phyloP scores from a whole-genome alignment of 805 yeast genomes.

The Grigorovia humatica region DNA sequence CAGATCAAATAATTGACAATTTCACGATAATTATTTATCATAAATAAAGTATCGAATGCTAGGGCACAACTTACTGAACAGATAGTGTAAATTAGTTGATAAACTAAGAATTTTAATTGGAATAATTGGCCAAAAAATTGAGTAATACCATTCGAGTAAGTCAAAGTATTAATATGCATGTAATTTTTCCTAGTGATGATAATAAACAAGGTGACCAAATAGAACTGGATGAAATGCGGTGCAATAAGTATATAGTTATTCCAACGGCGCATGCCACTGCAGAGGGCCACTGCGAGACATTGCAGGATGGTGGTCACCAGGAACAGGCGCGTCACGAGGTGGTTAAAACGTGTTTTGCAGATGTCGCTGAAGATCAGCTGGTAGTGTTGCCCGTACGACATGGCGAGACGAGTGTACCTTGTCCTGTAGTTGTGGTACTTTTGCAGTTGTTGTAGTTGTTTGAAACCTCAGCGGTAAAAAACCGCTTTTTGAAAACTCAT shows the following conservation, averaged over 20 bases:
- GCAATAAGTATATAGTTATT: slow-evolving; percentile 19
- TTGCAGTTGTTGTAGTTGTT: too few species aligned
- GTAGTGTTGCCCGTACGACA: slow-evolving; percentile 28
- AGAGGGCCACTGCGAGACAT: slow-evolving; percentile 16
- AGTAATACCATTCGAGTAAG: slow-evolving; percentile 18
- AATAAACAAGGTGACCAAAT: slow-evolving; percentile 26
- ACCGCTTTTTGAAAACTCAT: not conserved
- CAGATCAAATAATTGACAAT: not conserved
- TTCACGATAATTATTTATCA: slow-evolving; percentile 7
- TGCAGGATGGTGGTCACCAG: slow-evolving; percentile 23
- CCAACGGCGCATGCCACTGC: slow-evolving; percentile 10
- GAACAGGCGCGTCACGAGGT: slow-evolving; percentile 29
- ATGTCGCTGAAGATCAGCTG: slow-evolving; percentile 30
- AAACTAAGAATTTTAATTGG: slow-evolving; percentile 24
- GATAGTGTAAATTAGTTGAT: slow-evolving; percentile 12
- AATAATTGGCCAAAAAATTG: slow-evolving; percentile 22
- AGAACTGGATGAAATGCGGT: slow-evolving; percentile 21
- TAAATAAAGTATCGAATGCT: slow-evolving; percentile 16
- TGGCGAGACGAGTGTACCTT: not conserved
- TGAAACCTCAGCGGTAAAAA: too few species aligned
- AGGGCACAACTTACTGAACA: slow-evolving; percentile 17
- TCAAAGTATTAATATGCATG: slow-evolving; percentile 29
- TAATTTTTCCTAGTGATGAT: slow-evolving; percentile 33
- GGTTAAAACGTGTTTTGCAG: slow-evolving; percentile 33
- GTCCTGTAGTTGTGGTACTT: too few species aligned